These are phyloP conservation scores for Neurospora sp. DNA, from an alignment of 495 filamentous ascomycete genomes.

Conservation along the genomic window DNA sequence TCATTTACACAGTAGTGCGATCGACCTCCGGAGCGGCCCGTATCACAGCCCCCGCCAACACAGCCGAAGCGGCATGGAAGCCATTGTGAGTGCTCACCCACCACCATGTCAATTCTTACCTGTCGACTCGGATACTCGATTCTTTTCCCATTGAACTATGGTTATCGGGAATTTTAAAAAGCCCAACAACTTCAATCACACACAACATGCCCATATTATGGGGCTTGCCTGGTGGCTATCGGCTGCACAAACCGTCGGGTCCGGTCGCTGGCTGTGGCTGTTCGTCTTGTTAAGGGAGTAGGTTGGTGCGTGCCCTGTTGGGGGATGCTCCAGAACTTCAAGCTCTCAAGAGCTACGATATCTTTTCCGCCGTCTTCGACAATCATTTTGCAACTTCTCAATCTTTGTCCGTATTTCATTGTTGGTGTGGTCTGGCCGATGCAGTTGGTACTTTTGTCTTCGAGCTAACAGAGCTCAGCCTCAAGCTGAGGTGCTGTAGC, in stretches of 20 bases:
- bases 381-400: not conserved
- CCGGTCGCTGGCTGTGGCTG: not conserved
- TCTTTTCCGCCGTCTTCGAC: not conserved
- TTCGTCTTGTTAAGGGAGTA: not conserved
- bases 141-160: not conserved
- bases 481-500: not conserved
- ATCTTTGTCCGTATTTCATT: not conserved
- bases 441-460: not conserved
- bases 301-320: not conserved
- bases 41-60: not conserved
- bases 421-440: not conserved
- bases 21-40: not conserved
- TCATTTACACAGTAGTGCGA: not conserved
- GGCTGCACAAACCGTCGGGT: not conserved
- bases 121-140: not conserved
- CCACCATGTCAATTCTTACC: not conserved
- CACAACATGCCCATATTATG: not conserved
- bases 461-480: not conserved
- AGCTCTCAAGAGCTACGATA: not conserved
- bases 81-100: not conserved
- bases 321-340: not conserved
- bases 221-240: not conserved
- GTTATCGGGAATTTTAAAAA: no score
- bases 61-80: not conserved
- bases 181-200: not conserved